Conservation (phyloP, 805 yeast genomes). For the Groenewaldozyma tartarivorans region DNA sequence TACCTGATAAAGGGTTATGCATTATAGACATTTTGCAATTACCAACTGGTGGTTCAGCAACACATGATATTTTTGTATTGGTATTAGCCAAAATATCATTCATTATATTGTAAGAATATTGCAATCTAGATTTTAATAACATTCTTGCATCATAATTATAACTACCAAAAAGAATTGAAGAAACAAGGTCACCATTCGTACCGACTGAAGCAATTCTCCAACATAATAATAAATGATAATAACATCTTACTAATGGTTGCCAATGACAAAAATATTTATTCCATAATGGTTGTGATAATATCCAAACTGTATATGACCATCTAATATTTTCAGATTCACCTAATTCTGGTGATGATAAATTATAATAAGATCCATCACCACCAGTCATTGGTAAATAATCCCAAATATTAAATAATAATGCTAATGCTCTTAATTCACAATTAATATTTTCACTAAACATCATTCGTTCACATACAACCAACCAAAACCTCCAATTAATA, state of each 20-base stretch:
- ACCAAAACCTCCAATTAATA: slow-evolving; percentile 74
- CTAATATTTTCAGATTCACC: slow-evolving; percentile 32
- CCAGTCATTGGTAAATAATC: slow-evolving; percentile 36
- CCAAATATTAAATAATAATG: slow-evolving; percentile 69
- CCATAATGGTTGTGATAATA: slow-evolving; percentile 45
- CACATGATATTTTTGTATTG: slow-evolving; percentile 13
- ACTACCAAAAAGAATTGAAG: slow-evolving; percentile 18
- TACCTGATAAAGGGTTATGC: slow-evolving; percentile 14
- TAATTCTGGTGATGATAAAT: background rate
- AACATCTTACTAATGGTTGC: slow-evolving; percentile 67
- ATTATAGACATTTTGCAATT: slow-evolving; percentile 21
- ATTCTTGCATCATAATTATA: slow-evolving; percentile 21
- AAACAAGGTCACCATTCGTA: slow-evolving; percentile 17
- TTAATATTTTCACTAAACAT: slow-evolving; percentile 54
- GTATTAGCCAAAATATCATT: slow-evolving; percentile 4
- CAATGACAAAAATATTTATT: slow-evolving; percentile 59
- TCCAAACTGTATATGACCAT: slow-evolving; percentile 43
- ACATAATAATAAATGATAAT: slow-evolving; percentile 53
- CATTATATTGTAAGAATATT: slow-evolving; percentile 11
- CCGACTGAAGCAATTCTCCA: slow-evolving; percentile 46
- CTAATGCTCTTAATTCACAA: slow-evolving; percentile 51
- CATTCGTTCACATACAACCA: slow-evolving; percentile 48
- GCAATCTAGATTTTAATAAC: slow-evolving; percentile 17
- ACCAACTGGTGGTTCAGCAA: slow-evolving; percentile 25
- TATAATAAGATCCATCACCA: slow-evolving; percentile 1